These are phyloP conservation scores for Tagetes erecta DNA, from an alignment of 129 eudicot species.

Conservation along the genomic window DNA sequence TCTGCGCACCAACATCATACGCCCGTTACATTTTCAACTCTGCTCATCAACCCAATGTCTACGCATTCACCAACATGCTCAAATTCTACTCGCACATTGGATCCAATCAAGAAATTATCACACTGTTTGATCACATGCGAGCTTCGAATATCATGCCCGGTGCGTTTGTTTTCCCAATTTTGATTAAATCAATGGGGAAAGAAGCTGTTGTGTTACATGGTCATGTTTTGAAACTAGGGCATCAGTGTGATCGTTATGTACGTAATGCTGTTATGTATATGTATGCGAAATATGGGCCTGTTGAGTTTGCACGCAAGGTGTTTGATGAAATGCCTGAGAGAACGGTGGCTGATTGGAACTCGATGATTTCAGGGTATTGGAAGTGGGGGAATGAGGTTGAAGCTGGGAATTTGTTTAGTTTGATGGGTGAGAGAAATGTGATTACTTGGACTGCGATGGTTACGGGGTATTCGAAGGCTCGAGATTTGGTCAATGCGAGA, in stretches of 20 bases:
- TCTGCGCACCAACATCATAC: constrained; percentile 58
- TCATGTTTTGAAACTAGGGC: constrained; percentile 57
- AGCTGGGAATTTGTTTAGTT: constrained; percentile 57
- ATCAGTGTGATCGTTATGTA: constrained; percentile 45
- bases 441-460: constrained; percentile 88
- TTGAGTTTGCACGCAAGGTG: constrained; percentile 55
- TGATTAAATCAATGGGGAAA: constrained; percentile 58
- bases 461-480: constrained; percentile 57
- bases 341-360: constrained; percentile 68
- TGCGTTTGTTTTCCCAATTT: constrained; percentile 58
- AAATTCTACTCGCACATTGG: constrained; percentile 53
- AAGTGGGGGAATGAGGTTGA: constrained; percentile 59
- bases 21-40: constrained; percentile 54
- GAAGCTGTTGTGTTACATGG: constrained; percentile 53
- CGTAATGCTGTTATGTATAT: constrained; percentile 59
- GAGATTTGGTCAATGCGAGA: constrained; percentile 63
- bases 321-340: constrained; percentile 83
- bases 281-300: constrained; percentile 61
- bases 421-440: constrained; percentile 69
- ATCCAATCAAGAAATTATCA: constrained; percentile 40
- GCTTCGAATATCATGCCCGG: constrained; percentile 43
- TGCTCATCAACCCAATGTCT: constrained; percentile 42
- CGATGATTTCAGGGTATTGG: constrained; percentile 87
- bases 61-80: constrained; percentile 65
- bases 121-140: constrained; percentile 46